Evolutionary conservation across 768 basidiomycete species (phyloP), one percentile per base, ranked within the genome.

Genomic region (Agrocybe praecox): DNA sequence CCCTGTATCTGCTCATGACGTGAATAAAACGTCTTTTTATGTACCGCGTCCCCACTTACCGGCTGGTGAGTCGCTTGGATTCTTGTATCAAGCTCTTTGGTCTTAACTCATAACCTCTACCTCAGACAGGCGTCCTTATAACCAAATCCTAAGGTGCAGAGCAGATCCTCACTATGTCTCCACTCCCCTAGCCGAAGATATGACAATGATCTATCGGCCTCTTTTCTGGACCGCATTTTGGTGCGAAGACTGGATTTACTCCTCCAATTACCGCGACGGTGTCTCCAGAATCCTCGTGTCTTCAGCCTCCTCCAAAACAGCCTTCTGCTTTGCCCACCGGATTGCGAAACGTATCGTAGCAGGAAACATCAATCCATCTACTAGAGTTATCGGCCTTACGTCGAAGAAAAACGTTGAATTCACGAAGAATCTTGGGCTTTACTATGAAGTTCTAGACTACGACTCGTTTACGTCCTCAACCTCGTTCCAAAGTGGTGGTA

Each of bases 201-300:
- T 88, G 40, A 82, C 80, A 0, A 89, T 89, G 88, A 78, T 89
- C 15, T 89, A 86, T 60, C 80, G 87, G 0, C 87, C 88, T 0
- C 74, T 89, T 15, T 89, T 88, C 68, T 89, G 88, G 88, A 89
- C 88, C 0, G 80, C 88, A 1, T 89, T 81, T 60, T 89, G 88
- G 88, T 87, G 80, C 59, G 86, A 89, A 66, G 88, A 89, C 64
- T 89, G 86, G 86, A 65, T 89, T 6, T 70, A 79, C 54, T 71
- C 76, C 6, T 74, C 80, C 2, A 62, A 66, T 21, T 89, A 88
- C 65, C 76, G 79, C 9, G 79, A 74, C 1, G 80, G 75, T 6
- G 78, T 78, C 4, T 73, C 72, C 2, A 64, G 66, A 24, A 71
- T 89, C 56, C 72, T 89, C 46, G 79, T 89, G 36, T 87, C 88